Evolutionary conservation across 352 stramenopile genomes (phyloP), one percentile per base, ranked within the genome.

Genomic region (Phytophthora foliorum): DNA sequence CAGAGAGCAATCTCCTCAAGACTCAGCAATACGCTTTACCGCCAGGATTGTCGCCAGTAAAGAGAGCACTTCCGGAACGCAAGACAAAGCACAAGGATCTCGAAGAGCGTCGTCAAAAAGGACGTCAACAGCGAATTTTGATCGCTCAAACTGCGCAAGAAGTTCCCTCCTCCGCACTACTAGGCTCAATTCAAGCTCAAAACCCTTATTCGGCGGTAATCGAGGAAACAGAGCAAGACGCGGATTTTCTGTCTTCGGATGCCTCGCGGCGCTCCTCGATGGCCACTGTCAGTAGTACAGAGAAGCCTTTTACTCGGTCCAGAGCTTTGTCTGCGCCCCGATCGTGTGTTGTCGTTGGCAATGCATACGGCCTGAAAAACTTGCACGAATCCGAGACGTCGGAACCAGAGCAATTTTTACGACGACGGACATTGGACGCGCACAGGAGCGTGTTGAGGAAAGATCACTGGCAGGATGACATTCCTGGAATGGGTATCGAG

Each of bases 61-160:
- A 68, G 45, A 57, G 82, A 56, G 69, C 64, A 5, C 29, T 89
- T 9, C 84, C 82, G 3, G 84, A 91, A 17, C 82, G 84, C n/a
- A 91, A 89, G 42, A 65, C 63, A 6, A 92, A 90, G 49, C 77
- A 92, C 59, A 82, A 80, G 9, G 82, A 77, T 19, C 75, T 92
- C 2, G 80, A 91, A 57, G 65, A 86, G 32, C 78, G 84, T 19
- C 80, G 84, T 2, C 79, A 90, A 62, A 80, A 80, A 32, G 84
- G 77, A 0, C 74, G 84, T 10, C 72, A 90, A 11, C 77, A 89
- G 27, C 84, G 82, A 0, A 72, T 89, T 45, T 49, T 78, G 4
- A 38, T 74, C 6, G 46, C 67, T 0, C 67, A 74, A 34, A 51
- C 45, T 54, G 32, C 52, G 6, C 68, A 72, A 61, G 68, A 76